Evolutionary conservation across 1,139 yeast genomes (phyloP), one percentile per base, ranked within the genome.

Genomic region (Kodamaea sp.): DNA sequence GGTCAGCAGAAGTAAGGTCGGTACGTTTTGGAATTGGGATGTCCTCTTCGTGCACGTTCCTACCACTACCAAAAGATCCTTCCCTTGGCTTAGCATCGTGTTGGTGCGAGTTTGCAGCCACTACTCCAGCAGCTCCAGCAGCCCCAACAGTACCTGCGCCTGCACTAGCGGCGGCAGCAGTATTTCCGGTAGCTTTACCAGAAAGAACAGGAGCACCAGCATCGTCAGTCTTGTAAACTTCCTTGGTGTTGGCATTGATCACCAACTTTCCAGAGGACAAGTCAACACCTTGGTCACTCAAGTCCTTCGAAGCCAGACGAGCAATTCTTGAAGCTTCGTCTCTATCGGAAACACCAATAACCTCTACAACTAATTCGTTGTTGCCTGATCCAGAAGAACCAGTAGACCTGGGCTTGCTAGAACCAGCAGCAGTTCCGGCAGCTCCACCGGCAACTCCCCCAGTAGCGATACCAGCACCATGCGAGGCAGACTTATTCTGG

Each of bases 221-320:
- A 26, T 41, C 50, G 28, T 49, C 61, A 15, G 58, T 37, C 43
- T 57, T 55, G 39, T 57, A 56, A 12, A 59, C 58, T 40, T 61
- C 62, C 32, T 50, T 59, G 20, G 66, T 62, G 31, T 57, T 57
- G 29, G 70, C 61, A 43, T 66, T 59, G 29, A 66, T 55, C 8
- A 64, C 61, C 34, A 66, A 48, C 42, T 63, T 63, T 3, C 70
- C 70, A n/a, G 58, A 46, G 10, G 55, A 42, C 44, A 66, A 56
- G 35, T 66, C 70, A 18, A 61, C 63, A 4, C 71, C 71, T 39
- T 61, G 53, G 13, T 51, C 52, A 30, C 57, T 51, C 32, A 66
- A 54, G 34, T 60, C 63, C 32, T 55, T 55, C n/a, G 70, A 55
- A 1, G 70, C 66, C 27, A 55, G 52, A 29, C 61, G 60, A 10